These are phyloP conservation scores for Aureobasidium sp. DNA, from an alignment of 2,329 filamentous ascomycete genomes.

Conservation along the genomic window DNA sequence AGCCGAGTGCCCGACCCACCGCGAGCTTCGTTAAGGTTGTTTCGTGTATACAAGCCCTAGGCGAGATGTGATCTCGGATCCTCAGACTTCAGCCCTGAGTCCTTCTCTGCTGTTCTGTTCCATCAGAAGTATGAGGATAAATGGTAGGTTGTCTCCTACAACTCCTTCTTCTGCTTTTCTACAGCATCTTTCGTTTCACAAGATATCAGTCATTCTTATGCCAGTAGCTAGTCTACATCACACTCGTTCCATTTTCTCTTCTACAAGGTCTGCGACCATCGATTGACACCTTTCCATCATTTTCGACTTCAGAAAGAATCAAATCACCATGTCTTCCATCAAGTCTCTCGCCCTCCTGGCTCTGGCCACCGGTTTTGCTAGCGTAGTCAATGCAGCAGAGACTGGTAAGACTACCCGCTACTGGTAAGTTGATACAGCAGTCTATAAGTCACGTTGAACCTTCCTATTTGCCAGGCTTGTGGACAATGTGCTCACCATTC, in stretches of 20 bases:
- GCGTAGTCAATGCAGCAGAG: slow-evolving; percentile 22
- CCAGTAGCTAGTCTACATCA: slow-evolving; percentile 6
- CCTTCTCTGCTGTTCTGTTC: not conserved
- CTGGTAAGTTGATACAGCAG: slow-evolving; percentile 24
- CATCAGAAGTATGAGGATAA: not conserved
- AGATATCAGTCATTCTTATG: slow-evolving; percentile 2
- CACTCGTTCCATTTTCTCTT: slow-evolving; percentile 1
- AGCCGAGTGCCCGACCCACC: not conserved
- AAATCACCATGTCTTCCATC: slow-evolving; percentile 17
- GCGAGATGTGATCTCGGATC: slow-evolving; percentile 2
- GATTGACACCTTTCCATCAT: not conserved
- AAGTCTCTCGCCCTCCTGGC: slow-evolving; percentile 22
- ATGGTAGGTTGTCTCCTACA: not conserved
- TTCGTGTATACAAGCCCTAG: slow-evolving; percentile 13
- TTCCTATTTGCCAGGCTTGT: not conserved
- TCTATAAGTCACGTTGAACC: not conserved
- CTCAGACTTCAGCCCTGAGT: not conserved
- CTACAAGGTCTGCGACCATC: slow-evolving; percentile 8
- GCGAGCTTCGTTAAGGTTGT: slow-evolving; percentile 6
- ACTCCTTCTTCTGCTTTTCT: not conserved
- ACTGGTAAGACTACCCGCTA: slow-evolving; percentile 32
- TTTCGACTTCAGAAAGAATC: not conserved
- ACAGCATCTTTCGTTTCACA: not conserved
- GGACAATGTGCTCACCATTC: not conserved
- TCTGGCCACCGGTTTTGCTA: slow-evolving; percentile 22